phyloP scores from a whole-genome alignment of 2,329 filamentous ascomycete genomes.

The Aspergillus quadrilineatus region DNA sequence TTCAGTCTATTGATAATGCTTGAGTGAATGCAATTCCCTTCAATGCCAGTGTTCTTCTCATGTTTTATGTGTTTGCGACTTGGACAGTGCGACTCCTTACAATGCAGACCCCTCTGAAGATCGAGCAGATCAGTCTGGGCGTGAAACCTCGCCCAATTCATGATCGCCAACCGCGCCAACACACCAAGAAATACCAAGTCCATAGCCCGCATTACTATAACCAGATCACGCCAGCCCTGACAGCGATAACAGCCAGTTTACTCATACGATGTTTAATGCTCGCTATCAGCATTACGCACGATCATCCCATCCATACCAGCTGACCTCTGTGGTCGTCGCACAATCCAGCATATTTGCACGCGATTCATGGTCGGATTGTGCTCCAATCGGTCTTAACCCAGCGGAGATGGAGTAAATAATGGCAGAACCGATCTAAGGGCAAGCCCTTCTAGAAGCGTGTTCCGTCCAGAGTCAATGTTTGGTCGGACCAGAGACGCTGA shows the following conservation, averaged over 20 bases:
- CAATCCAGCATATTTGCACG: neutral
- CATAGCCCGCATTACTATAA: constrained; percentile 6
- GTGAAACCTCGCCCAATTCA: constrained; percentile 6
- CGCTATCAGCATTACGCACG: constrained; percentile 20
- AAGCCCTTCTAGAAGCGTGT: constrained; percentile 12
- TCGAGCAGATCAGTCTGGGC: constrained; percentile 13
- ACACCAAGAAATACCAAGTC: constrained; percentile 13
- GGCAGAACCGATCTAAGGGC: neutral
- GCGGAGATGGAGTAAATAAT: neutral
- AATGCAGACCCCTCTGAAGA: neutral
- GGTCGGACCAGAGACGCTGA: neutral
- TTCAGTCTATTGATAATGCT: neutral
- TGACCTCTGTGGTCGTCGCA: constrained; percentile 1
- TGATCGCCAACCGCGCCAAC: constrained; percentile 15
- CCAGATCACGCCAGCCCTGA: constrained; percentile 7
- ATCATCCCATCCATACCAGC: constrained; percentile 16
- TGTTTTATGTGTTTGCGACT: neutral
- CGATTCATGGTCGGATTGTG: neutral
- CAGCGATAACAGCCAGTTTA: constrained; percentile 2
- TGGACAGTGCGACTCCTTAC: neutral
- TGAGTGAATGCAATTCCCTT: neutral
- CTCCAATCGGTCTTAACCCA: constrained; percentile 1
- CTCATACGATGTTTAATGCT: constrained; percentile 7
- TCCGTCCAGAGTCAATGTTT: constrained; percentile 5
- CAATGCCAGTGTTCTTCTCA: neutral